These are phyloP conservation scores for Calonectria leucothoes DNA, from an alignment of 2,329 filamentous ascomycete species.

Conservation along the genomic window DNA sequence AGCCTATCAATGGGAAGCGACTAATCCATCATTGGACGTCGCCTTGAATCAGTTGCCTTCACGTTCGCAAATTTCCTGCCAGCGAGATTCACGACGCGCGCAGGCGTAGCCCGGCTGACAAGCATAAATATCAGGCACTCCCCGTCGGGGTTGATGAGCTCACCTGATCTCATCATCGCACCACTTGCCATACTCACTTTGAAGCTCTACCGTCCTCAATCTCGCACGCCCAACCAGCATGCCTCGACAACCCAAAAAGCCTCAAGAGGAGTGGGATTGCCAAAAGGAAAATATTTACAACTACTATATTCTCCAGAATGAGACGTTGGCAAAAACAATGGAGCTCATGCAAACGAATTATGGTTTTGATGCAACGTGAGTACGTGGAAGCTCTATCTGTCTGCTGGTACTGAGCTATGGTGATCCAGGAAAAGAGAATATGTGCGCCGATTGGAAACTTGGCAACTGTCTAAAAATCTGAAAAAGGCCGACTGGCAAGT, in stretches of 20 bases:
- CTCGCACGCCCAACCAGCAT: background rate
- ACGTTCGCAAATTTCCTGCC: background rate
- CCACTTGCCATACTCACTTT: too few species aligned
- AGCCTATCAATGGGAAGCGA: background rate
- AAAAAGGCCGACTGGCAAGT: background rate
- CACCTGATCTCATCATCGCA: too few species aligned
- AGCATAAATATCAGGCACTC: background rate
- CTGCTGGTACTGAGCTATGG: background rate
- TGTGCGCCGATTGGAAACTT: background rate
- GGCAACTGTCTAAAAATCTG: background rate
- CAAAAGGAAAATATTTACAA: background rate
- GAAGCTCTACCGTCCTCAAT: background rate
- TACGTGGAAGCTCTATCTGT: too few species aligned
- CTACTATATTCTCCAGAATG: background rate
- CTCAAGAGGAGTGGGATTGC: background rate
- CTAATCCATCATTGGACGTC: background rate
- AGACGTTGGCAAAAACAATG: background rate
- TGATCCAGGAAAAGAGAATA: background rate
- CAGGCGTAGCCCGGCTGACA: too few species aligned
- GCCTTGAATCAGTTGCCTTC: background rate
- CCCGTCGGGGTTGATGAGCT: background rate
- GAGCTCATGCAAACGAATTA: background rate
- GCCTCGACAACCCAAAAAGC: background rate
- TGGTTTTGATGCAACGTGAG: background rate
- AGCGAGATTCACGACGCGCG: background rate